Evolutionary conservation across 2,329 filamentous ascomycete genomes (phyloP), one percentile per base, ranked within the genome.

Genomic region (Xylaria sp.): DNA sequence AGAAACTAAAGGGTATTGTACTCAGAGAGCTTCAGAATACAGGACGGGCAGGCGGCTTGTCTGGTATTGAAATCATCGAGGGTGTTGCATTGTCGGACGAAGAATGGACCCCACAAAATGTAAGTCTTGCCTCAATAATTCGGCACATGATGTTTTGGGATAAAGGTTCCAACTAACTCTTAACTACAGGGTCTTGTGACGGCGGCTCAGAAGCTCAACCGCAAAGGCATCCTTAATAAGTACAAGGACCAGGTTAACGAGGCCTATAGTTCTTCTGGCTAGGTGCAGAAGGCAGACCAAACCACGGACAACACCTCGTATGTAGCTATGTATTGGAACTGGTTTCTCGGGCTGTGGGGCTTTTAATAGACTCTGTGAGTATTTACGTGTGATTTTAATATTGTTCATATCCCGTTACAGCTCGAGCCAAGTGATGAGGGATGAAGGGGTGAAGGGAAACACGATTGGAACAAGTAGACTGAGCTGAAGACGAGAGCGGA

Each of bases 41-140:
- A 1, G 90, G 90, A 31, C 85, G 85, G 69, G 83, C 86, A 70
- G 88, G 87, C 61, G 89, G 90, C 13, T 81, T 92, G 25, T 82
- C 84, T 1, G 85, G 87, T 17, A 91, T 92, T 64, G 90, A 92
- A 80, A 88, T 92, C 63, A 88, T 92, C 66, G 88, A 91, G 68
- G 90, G 90, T 67, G 88, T 92, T 13, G 90, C 92, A 1, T 75
- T 92, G 72, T 87, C 88, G 0, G 89, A 92, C 69, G 90, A 92
- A 79, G 90, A 92, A 78, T 92, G 90, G 90, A 92, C 89, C 10
- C 88, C 90, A 50, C 88, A 92, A 71, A 92, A 92, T 74, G 89
- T 91, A 79, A 85, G 88, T 83, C 29, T 38, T 45, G 6, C 9
- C 29, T 27, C 9, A 10, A 9, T 51, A 1, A 27, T 29, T 25